Percentiles rank a stretch among this genome's conserved stretches.
These are phyloP conservation scores for Ceratobasidium theobromae DNA, from an alignment of 1,284 basidiomycete species.

Conservation along the genomic window DNA sequence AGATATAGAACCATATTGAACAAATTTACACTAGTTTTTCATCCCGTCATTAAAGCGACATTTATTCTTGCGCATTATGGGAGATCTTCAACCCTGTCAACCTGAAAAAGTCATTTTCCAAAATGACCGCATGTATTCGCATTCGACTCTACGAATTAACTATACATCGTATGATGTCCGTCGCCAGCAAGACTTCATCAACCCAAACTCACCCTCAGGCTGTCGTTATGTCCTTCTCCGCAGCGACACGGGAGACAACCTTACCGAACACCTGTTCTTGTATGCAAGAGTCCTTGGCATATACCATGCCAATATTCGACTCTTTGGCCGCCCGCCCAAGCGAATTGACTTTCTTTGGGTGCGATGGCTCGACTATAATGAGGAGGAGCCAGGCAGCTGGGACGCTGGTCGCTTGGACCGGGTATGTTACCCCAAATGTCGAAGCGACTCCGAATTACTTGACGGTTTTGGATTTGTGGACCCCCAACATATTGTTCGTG, in stretches of 20 bases:
- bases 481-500: slow-evolving; percentile 44
- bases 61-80: slow-evolving; percentile 31
- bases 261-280: slow-evolving; percentile 38
- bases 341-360: slow-evolving; percentile 41
- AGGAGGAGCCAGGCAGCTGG: slow-evolving; percentile 35
- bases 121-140: slow-evolving; percentile 39
- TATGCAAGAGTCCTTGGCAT: slow-evolving; percentile 44
- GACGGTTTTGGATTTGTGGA: slow-evolving; percentile 49
- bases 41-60: slow-evolving; percentile 37
- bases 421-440: slow-evolving; percentile 41
- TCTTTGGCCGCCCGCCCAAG: background rate
- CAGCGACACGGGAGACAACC: slow-evolving; percentile 6
- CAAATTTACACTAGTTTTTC: slow-evolving; percentile 39
- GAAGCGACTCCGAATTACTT: slow-evolving; percentile 31
- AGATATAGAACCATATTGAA: background rate
- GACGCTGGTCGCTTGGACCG: slow-evolving; percentile 38
- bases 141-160: slow-evolving; percentile 40
- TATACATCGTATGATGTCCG: slow-evolving; percentile 45
- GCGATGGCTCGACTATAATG: slow-evolving; percentile 39
- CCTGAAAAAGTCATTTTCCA: slow-evolving; percentile 35
- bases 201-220: slow-evolving; percentile 10
- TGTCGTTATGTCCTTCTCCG: slow-evolving; percentile 21
- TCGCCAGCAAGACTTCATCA: slow-evolving; percentile 35
- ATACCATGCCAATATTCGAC: slow-evolving; percentile 41
- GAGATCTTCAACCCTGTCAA: slow-evolving; percentile 25